Percentiles rank a stretch among this genome's conserved stretches.
These are phyloP conservation scores for Phytophthora colocasiae DNA, from an alignment of 352 stramenopile species.

Conservation along the genomic window DNA sequence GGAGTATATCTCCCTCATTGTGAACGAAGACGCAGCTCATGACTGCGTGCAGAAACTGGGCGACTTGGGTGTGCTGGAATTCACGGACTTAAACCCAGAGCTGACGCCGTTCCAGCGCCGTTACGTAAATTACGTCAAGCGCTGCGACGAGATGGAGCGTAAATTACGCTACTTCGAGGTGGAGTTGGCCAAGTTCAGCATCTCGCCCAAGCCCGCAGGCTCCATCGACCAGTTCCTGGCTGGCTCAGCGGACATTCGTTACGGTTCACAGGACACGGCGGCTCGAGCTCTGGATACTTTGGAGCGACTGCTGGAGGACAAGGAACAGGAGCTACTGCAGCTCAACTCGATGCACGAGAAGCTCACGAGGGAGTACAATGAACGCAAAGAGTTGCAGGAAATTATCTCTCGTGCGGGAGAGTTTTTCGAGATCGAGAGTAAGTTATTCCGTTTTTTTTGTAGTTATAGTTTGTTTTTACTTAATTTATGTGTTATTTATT, in stretches of 20 bases:
- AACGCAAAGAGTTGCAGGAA: conserved; percentile 90
- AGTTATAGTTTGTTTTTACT: background rate
- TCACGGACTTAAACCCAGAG: conserved; percentile 99
- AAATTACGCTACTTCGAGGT: conserved; percentile 97
- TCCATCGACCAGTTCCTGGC: conserved; percentile 83
- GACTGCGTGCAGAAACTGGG: conserved; percentile 97
- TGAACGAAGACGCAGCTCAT: conserved; percentile 98
- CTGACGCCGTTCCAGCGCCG: conserved; percentile 98
- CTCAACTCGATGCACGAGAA: conserved; percentile 99
- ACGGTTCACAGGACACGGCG: conserved; percentile 83
- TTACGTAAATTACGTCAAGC: conserved; percentile 99
- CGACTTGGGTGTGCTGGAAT: conserved; percentile 96
- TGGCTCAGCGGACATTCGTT: conserved; percentile 76
- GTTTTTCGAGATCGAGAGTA: conserved; percentile 89
- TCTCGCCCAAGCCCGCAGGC: conserved; percentile 77
- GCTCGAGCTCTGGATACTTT: conserved; percentile 93
- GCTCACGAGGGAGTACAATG: conserved; percentile 98
- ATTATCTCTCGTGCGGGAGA: conserved; percentile 81
- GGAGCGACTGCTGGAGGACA: conserved; percentile 96
- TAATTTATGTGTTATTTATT: conserved; percentile 9
- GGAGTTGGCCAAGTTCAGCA: conserved; percentile 95
- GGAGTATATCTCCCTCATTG: conserved; percentile 99
- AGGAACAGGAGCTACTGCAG: conserved; percentile 96
- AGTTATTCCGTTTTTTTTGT: conserved; percentile 14
- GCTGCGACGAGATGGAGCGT: conserved; percentile 99